A percentile compares a stretch with the other conserved stretches of the same genome.
These are phyloP conservation scores for Jackrogersella multiformis DNA, from an alignment of 495 filamentous ascomycete species.

Conservation along the genomic window DNA sequence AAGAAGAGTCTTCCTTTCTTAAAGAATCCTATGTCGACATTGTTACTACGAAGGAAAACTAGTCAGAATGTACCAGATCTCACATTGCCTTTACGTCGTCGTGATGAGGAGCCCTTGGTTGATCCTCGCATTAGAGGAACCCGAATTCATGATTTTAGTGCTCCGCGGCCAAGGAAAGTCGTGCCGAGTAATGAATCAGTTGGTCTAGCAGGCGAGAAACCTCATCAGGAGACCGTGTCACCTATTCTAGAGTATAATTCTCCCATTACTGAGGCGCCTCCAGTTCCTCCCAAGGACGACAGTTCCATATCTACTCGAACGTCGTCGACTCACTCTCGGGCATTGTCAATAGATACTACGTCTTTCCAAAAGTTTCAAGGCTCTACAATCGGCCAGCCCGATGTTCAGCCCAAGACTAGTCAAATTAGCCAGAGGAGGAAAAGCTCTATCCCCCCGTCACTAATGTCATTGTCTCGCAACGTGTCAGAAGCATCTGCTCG, in stretches of 20 bases:
- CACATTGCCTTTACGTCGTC: constrained; percentile 57
- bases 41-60: constrained; percentile 54
- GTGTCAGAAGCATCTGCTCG: constrained; percentile 53
- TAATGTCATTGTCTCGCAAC: constrained; percentile 48
- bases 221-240: constrained; percentile 30
- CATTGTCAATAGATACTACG: constrained; percentile 33
- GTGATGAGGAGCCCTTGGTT: constrained; percentile 57
- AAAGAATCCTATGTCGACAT: constrained; percentile 59
- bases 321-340: constrained; percentile 47
- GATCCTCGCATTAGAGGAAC: constrained; percentile 88
- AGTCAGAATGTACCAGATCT: constrained; percentile 56
- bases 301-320: constrained; percentile 38
- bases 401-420: constrained; percentile 15
- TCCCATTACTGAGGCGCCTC: constrained; percentile 33
- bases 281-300: constrained; percentile 52
- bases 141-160: constrained; percentile 90
- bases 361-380: constrained; percentile 21
- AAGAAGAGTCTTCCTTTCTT: constrained; percentile 62
- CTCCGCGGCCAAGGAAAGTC: constrained; percentile 72
- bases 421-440: constrained; percentile 47
- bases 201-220: constrained; percentile 18
- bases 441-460: constrained; percentile 49
- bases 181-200: constrained; percentile 42
- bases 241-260: constrained; percentile 18
- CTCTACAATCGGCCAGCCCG: constrained; percentile 36